Evolutionary conservation across 2,329 filamentous ascomycete species (phyloP), one percentile per base, ranked within the genome.

Genomic region (Colletotrichum lupini): DNA sequence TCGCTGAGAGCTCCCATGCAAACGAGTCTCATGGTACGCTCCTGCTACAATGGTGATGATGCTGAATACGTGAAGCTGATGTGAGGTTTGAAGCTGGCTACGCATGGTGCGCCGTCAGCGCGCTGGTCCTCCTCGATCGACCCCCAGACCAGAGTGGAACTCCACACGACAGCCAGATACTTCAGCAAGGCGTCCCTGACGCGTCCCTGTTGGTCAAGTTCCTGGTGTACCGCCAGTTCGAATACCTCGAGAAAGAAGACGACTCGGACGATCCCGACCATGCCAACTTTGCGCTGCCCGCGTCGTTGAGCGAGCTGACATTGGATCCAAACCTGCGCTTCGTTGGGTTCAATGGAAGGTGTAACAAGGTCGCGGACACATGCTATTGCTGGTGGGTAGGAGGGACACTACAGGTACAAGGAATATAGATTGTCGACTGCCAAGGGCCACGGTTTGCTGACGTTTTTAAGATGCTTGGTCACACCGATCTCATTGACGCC

Each of bases 381-480:
- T 99, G 97, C 83, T 99, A 99, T 82, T 93, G 91, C 26, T 99
- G 96, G 87, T 99, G 97, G 97, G 94, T 94, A 0, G 88, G 89
- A 4, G 95, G 91, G 2, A 91, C 95, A 1, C 80, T 90, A 1
- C 77, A 80, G 65, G 85, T 88, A 78, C 74, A 82, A 63, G 4
- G 8, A 19, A 12, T 12, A 24, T 9, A 8, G 22, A 32, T 7
- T 49, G 5, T n/a, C 52, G n/a, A 22, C 26, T 89, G 63, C 80
- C 82, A 72, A 86, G 87, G 82, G 77, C 81, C 61, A 16, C 42
- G 22, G 55, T 26, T 37, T 32, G 14, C 67, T 66, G 32, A 75
- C 30, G n/a, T 53, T 3, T 56, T 2, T 74, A 92, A 92, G 86
- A 90, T 93, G 77, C 84, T 94, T 12, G 86, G 88, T 35, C 83